Percentiles rank a stretch among this genome's conserved stretches.
Conservation (phyloP, 108 stramenopile genomes). For the Stephanodiscus minutulus region DNA sequence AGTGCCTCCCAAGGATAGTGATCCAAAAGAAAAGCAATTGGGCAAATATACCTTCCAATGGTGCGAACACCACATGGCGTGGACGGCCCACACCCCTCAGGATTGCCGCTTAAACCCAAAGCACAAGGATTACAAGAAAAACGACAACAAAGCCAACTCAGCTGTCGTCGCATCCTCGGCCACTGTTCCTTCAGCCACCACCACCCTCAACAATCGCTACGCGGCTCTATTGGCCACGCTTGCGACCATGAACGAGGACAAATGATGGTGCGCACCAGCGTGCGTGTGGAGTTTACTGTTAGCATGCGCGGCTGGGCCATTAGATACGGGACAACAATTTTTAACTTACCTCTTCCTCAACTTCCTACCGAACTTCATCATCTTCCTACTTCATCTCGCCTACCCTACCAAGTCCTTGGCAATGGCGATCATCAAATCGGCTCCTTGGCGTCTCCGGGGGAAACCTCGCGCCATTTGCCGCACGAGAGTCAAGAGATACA, state of each 20-base stretch:
- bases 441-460: no score
- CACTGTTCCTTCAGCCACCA: neutral
- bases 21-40: neutral
- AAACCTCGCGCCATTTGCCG: no score
- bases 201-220: neutral
- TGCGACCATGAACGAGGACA: neutral
- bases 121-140: neutral
- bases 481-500: no score
- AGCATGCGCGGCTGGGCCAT: slow-evolving; percentile 1
- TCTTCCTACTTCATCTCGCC: no score
- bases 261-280: slow-evolving; percentile 13
- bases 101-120: slow-evolving; percentile 16
- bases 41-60: slow-evolving; percentile 5
- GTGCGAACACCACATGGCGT: slow-evolving; percentile 26
- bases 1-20: slow-evolving; percentile 3
- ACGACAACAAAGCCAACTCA: neutral
- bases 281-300: neutral
- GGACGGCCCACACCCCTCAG: neutral
- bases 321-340: neutral
- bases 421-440: no score
- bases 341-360: neutral
- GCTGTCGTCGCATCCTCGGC: no score
- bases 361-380: neutral
- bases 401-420: no score
- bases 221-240: neutral